phyloP scores from a whole-genome alignment of 2,329 filamentous ascomycete genomes.

The Trichoderma aggressivum region DNA sequence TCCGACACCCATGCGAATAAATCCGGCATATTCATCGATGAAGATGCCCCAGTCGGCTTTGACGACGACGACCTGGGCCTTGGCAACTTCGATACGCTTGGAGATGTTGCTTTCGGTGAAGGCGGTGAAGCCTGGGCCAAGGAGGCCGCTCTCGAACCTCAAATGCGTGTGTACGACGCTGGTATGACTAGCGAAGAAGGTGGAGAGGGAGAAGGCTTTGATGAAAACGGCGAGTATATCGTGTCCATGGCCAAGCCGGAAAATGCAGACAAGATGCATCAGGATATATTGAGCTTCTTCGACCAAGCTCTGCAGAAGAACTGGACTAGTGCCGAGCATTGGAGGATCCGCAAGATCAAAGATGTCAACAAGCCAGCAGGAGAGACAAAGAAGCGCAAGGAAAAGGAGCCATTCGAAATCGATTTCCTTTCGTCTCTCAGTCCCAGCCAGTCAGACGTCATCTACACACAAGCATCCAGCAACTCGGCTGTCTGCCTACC shows the following conservation, averaged over 20 bases:
- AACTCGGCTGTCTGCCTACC: constrained; percentile 80
- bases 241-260: constrained; percentile 70
- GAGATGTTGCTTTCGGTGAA: constrained; percentile 85
- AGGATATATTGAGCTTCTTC: constrained; percentile 97
- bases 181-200: constrained; percentile 55
- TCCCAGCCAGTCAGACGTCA: constrained; percentile 64
- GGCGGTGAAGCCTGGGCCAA: constrained; percentile 94
- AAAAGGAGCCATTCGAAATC: constrained; percentile 95
- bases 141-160: constrained; percentile 81
- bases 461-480: constrained; percentile 77
- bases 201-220: constrained; percentile 35
- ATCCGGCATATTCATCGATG: constrained; percentile 80
- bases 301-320: constrained; percentile 96
- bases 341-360: constrained; percentile 94
- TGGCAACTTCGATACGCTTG: constrained; percentile 66
- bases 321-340: constrained; percentile 97
- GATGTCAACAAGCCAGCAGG: constrained; percentile 63
- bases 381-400: constrained; percentile 69
- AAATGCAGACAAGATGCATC: constrained; percentile 69
- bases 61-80: constrained; percentile 66
- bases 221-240: constrained; percentile 67
- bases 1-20: constrained; percentile 58
- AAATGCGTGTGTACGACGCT: constrained; percentile 74
- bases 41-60: constrained; percentile 79
- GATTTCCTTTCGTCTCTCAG: constrained; percentile 79